Evolutionary conservation across 768 basidiomycete species (phyloP), one percentile per base, ranked within the genome.

Genomic region (Amanita fuliginea): DNA sequence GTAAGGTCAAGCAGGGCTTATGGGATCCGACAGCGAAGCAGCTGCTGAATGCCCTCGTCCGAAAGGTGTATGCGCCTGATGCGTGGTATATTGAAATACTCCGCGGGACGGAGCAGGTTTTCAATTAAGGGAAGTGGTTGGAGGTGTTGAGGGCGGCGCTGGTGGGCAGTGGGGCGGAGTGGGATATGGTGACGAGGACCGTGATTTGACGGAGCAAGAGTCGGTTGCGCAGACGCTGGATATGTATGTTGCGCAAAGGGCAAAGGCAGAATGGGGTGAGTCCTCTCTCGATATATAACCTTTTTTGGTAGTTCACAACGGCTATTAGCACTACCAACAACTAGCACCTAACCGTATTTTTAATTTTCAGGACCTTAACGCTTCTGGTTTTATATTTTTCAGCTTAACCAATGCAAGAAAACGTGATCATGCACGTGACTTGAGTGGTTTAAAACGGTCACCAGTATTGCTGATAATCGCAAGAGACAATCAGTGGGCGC

Each of bases 221-320:
- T 74, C 73, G 9, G 72, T 81, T 9, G 65, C 72, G 18, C 78
- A 81, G 60, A 72, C 77, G 3, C 61, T 81, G 56, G 84, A 86
- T 61, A 84, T 85, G 82, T 67, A 80, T 54, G 73, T 85, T 36
- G 83, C 72, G 10, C 68, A 78, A 57, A 63, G 78, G 46, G 81
- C 82, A 1, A 75, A 81, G 55, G 69, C 78, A 49, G 6, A 86
- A 86, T 57, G 84, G 83, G 51, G 82, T 81, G 57, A 55, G 80
- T 74, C 13, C 13, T 41, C n/a, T n/a, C n/a, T n/a, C n/a, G n/a
- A n/a, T n/a, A 2, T 22, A n/a, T 24, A 2, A 30, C 10, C 11
- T 30, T 30, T 30, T 30, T 30, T 30, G 30, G 30, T 30, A 30
- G n/a, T n/a, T n/a, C 4, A 24, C 24, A 6, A 26, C 22, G 22